phyloP scores from a whole-genome alignment of 192 early-diverging fungal species.

The Dissophora globulifera region DNA sequence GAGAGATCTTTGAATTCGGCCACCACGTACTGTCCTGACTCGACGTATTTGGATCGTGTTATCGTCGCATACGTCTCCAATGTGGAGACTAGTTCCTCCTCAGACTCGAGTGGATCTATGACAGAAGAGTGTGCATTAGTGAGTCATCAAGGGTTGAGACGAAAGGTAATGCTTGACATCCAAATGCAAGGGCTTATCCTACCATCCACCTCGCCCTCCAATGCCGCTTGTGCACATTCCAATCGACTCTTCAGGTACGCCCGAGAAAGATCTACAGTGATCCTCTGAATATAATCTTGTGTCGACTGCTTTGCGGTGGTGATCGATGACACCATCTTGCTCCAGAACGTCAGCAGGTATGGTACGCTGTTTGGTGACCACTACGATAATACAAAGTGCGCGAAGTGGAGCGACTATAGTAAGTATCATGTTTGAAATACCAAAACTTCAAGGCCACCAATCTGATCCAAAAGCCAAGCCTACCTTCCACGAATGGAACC shows the following conservation, averaged over 20 bases:
- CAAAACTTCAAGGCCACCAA: too few relatives aligned
- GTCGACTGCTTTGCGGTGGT: constrained; percentile 33
- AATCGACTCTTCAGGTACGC: constrained; percentile 64
- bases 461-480: background rate
- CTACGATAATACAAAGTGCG: too few relatives aligned
- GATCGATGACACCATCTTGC: constrained; percentile 73
- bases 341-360: constrained; percentile 89
- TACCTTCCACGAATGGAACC: constrained; percentile 73
- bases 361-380: constrained; percentile 79
- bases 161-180: background rate
- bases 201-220: constrained; percentile 70
- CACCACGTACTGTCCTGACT: constrained; percentile 53
- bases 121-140: background rate
- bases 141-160: too few relatives aligned
- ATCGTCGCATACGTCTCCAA: constrained; percentile 77
- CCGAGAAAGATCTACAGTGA: constrained; percentile 55
- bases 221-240: constrained; percentile 56
- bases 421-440: too few relatives aligned
- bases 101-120: constrained; percentile 71
- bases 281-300: constrained; percentile 28
- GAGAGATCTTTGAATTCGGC: constrained; percentile 30
- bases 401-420: too few relatives aligned
- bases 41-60: constrained; percentile 74
- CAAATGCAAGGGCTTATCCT: background rate
- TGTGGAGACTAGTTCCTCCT: constrained; percentile 73